A percentile compares a stretch with the other conserved stretches of the same genome.
Conservation (phyloP, 306 rosid species). For the Acmispon strigosus region DNA sequence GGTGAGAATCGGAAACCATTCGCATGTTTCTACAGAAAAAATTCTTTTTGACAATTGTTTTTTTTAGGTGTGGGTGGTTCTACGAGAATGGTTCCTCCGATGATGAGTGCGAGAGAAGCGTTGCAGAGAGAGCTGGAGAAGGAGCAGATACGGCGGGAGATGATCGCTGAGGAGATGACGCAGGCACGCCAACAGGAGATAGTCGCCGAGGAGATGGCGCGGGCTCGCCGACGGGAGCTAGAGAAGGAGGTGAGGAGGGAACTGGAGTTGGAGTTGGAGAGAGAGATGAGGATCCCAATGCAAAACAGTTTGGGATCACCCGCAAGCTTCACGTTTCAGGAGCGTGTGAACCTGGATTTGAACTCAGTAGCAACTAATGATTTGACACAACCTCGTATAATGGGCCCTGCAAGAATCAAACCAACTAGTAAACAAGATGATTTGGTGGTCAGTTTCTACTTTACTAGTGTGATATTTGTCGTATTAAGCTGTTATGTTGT, state of each 20-base stretch:
- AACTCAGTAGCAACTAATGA: too few species aligned
- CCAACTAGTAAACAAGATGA: neutral
- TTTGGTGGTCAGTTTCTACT: too few species aligned
- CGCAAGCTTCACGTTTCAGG: neutral
- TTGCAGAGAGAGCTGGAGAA: conserved; percentile 39
- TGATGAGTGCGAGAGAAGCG: neutral
- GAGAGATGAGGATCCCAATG: conserved; percentile 20
- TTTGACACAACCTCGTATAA: too few species aligned
- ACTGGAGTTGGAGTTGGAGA: conserved; percentile 35
- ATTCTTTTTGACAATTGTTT: neutral
- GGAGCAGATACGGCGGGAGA: conserved; percentile 39
- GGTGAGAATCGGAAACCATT: neutral
- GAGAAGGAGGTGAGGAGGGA: conserved; percentile 57
- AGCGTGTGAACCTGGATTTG: neutral
- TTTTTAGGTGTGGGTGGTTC: neutral
- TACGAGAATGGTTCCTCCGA: neutral
- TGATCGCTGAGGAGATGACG: conserved; percentile 19
- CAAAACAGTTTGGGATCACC: neutral
- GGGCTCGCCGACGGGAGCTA: conserved; percentile 30
- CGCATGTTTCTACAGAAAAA: neutral
- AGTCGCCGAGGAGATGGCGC: conserved; percentile 25
- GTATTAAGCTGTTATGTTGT: too few species aligned
- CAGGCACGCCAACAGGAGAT: conserved; percentile 31
- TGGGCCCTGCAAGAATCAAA: neutral
- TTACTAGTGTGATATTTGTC: too few species aligned